These are phyloP conservation scores for Laetiporus sulphureus DNA, from an alignment of 1,284 basidiomycete genomes.

Conservation along the genomic window DNA sequence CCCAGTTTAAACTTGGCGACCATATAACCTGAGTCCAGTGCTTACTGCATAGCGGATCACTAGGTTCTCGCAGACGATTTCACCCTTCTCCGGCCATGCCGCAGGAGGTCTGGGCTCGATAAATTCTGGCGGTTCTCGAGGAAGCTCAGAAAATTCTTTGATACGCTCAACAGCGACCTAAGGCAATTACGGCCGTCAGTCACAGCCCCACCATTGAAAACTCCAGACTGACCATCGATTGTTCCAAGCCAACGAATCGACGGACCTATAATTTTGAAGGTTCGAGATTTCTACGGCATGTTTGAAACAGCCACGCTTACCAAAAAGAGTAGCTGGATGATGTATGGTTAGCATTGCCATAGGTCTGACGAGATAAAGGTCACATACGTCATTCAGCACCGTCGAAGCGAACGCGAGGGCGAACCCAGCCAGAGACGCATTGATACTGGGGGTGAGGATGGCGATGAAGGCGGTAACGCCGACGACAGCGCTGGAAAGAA, in stretches of 20 bases:
- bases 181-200: slow-evolving; percentile 1
- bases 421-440: slow-evolving; percentile 79
- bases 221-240: slow-evolving; percentile 67
- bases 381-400: slow-evolving; percentile 65
- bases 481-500: slow-evolving; percentile 69
- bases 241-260: slow-evolving; percentile 81
- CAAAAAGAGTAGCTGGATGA: slow-evolving; percentile 41
- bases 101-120: slow-evolving; percentile 80
- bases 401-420: slow-evolving; percentile 78
- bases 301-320: too few species aligned
- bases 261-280: slow-evolving; percentile 48
- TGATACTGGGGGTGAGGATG: slow-evolving; percentile 63
- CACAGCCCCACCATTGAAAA: slow-evolving; percentile 4
- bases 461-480: slow-evolving; percentile 67
- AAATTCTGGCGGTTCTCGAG: slow-evolving; percentile 73
- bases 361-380: slow-evolving; percentile 5
- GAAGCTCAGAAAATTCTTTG: slow-evolving; percentile 83
- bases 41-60: slow-evolving; percentile 84
- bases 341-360: slow-evolving; percentile 25
- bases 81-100: slow-evolving; percentile 76
- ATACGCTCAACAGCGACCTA: slow-evolving; percentile 88
- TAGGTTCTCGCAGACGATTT: slow-evolving; percentile 75
- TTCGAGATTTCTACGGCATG: too few species aligned
- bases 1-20: too few species aligned
- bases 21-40: slow-evolving; percentile 13